A percentile compares a stretch with the other conserved stretches of the same genome.
These are phyloP conservation scores for Tulasnella sp. DNA, from an alignment of 768 basidiomycete species.

Conservation along the genomic window DNA sequence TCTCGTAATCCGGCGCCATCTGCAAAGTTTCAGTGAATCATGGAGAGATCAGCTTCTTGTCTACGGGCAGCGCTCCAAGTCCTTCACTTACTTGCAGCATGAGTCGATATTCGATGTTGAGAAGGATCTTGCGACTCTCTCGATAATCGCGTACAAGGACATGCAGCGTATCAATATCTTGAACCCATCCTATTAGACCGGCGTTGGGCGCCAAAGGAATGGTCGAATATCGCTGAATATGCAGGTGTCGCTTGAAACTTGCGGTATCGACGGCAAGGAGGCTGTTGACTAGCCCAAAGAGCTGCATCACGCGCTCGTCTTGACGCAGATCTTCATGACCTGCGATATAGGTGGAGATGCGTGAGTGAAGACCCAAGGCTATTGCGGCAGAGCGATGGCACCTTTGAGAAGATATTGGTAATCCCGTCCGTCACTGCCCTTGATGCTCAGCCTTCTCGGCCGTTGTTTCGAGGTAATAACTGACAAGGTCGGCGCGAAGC, in stretches of 20 bases:
- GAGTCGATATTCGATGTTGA: slow-evolving; percentile 97
- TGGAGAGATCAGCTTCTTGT: neutral
- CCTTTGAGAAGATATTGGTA: slow-evolving; percentile 91
- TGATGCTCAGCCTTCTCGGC: slow-evolving; percentile 74
- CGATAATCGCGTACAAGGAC: slow-evolving; percentile 93
- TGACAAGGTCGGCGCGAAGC: slow-evolving; percentile 78
- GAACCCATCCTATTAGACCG: slow-evolving; percentile 90
- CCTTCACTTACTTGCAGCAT: slow-evolving; percentile 83
- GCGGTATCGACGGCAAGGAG: slow-evolving; percentile 84
- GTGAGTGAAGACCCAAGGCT: neutral
- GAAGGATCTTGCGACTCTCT: slow-evolving; percentile 87
- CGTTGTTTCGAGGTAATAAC: slow-evolving; percentile 97
- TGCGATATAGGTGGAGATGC: slow-evolving; percentile 24
- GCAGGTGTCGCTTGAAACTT: slow-evolving; percentile 90
- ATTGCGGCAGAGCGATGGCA: slow-evolving; percentile 21
- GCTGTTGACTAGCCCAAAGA: slow-evolving; percentile 94
- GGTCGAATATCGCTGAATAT: slow-evolving; percentile 86
- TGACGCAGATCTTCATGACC: slow-evolving; percentile 98
- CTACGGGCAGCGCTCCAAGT: neutral
- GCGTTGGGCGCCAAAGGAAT: slow-evolving; percentile 94
- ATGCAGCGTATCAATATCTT: slow-evolving; percentile 90
- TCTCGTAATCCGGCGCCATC: slow-evolving; percentile 99
- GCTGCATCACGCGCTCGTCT: slow-evolving; percentile 98
- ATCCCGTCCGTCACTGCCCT: slow-evolving; percentile 85
- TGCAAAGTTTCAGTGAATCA: too few species aligned